Conservation (phyloP, 257 asterid species). For the Scutellaria barbata region DNA sequence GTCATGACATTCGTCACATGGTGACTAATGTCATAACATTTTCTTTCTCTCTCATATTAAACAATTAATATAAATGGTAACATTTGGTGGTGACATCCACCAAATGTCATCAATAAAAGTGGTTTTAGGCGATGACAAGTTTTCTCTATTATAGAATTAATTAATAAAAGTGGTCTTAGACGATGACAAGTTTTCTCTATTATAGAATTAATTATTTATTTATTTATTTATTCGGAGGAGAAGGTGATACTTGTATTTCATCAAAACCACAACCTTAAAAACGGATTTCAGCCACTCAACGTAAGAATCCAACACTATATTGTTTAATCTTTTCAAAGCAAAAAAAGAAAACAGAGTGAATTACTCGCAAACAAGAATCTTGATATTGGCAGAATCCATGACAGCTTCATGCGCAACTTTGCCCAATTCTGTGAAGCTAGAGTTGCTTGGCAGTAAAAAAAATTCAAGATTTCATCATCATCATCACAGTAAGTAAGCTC, state of each 20-base stretch:
- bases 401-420: slow-evolving; percentile 56
- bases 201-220: too few relatives aligned
- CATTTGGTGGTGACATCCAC: too few relatives aligned
- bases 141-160: too few relatives aligned
- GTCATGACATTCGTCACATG: too few relatives aligned
- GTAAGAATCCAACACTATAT: slow-evolving; percentile 3
- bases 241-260: slow-evolving; percentile 41
- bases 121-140: too few relatives aligned
- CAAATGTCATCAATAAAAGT: too few relatives aligned
- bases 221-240: slow-evolving; percentile 24
- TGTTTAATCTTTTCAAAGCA: background rate
- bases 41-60: too few relatives aligned
- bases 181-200: too few relatives aligned
- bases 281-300: slow-evolving; percentile 46
- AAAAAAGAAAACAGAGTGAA: background rate
- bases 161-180: too few relatives aligned
- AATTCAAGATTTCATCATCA: slow-evolving; percentile 42
- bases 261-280: slow-evolving; percentile 47
- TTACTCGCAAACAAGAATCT: background rate
- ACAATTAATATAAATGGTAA: too few relatives aligned
- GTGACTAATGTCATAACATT: too few relatives aligned
- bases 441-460: slow-evolving; percentile 45
- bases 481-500: slow-evolving; percentile 62
- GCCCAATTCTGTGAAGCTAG: slow-evolving; percentile 46
- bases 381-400: slow-evolving; percentile 44